phyloP scores from a whole-genome alignment of 2,329 filamentous ascomycete genomes.

The Exophiala mesophila region DNA sequence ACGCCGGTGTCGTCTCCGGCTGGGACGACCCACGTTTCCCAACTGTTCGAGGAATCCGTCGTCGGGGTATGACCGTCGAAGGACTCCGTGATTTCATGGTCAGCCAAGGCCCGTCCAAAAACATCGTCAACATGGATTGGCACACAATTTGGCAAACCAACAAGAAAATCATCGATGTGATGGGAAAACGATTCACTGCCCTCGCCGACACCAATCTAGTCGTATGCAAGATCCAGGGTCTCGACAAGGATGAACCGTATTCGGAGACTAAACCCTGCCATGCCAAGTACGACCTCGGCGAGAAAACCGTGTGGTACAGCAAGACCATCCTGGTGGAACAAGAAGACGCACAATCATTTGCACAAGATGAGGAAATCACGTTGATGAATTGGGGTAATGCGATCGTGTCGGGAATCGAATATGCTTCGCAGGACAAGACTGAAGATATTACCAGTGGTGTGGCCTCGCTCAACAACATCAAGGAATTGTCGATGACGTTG shows the following conservation, averaged over 20 bases:
- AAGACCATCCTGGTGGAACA: constrained; percentile 31
- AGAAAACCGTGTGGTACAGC: constrained; percentile 32
- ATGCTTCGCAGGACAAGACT: constrained; percentile 19
- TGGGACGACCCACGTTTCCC: constrained; percentile 51
- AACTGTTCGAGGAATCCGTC: constrained; percentile 47
- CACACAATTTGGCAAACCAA: constrained; percentile 53
- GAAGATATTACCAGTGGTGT: constrained; percentile 23
- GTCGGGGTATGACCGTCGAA: constrained; percentile 47
- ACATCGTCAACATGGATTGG: constrained; percentile 48
- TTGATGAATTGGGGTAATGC: constrained; percentile 34
- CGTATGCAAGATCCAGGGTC: constrained; percentile 51
- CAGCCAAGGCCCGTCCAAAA: constrained; percentile 46
- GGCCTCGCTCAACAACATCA: constrained; percentile 48
- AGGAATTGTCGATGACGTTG: constrained; percentile 66
- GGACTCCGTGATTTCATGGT: constrained; percentile 48
- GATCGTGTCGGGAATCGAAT: constrained; percentile 25
- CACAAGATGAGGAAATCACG: constrained; percentile 32
- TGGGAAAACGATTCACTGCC: constrained; percentile 30
- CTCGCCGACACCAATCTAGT: constrained; percentile 29
- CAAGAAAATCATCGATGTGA: constrained; percentile 78
- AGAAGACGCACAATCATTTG: constrained; percentile 31
- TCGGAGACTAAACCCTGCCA: constrained; percentile 31
- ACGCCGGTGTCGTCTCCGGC: constrained; percentile 45
- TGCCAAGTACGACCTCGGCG: constrained; percentile 32
- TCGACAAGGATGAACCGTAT: constrained; percentile 38